phyloP scores from a whole-genome alignment of 345 rosid species.

The Citrus hindsii region DNA sequence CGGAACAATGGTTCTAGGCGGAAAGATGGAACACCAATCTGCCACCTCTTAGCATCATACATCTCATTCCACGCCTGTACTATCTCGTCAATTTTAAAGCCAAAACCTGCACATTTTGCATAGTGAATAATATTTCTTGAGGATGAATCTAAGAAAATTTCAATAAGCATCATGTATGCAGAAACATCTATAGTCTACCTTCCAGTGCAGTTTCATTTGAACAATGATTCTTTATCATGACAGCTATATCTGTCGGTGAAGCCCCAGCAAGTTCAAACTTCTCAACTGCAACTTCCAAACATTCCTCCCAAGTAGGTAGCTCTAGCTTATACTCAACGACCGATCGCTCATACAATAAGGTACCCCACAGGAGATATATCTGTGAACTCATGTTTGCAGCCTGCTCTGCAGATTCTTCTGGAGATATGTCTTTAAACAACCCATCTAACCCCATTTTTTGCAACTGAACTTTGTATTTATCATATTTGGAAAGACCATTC shows the following conservation, averaged over 20 bases:
- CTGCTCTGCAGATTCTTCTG: conserved; percentile 80
- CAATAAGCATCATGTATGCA: not conserved
- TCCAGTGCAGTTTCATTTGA: conserved; percentile 79
- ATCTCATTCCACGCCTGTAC: conserved; percentile 99
- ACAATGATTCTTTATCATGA: conserved; percentile 97
- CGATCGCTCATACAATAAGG: conserved; percentile 90
- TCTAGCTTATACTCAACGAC: conserved; percentile 86
- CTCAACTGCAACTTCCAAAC: conserved; percentile 95
- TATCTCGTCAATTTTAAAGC: conserved; percentile 94
- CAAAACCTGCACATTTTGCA: conserved; percentile 49
- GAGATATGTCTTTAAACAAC: conserved; percentile 50
- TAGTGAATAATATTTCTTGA: not conserved
- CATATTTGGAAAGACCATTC: conserved; percentile 81
- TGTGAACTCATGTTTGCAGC: conserved; percentile 85
- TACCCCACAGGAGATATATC: conserved; percentile 94
- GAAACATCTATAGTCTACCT: conserved; percentile 41
- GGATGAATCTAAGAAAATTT: not conserved
- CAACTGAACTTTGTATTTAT: conserved; percentile 56
- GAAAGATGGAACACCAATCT: conserved; percentile 88
- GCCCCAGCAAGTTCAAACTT: conserved; percentile 99
- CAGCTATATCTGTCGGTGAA: conserved; percentile 91
- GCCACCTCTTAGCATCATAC: conserved; percentile 98
- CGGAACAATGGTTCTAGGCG: conserved; percentile 95
- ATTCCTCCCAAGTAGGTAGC: conserved; percentile 97
- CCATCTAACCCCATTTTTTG: conserved; percentile 68